Evolutionary conservation across 2,329 filamentous ascomycete species (phyloP).

Genomic region (Penicillium sp.): DNA sequence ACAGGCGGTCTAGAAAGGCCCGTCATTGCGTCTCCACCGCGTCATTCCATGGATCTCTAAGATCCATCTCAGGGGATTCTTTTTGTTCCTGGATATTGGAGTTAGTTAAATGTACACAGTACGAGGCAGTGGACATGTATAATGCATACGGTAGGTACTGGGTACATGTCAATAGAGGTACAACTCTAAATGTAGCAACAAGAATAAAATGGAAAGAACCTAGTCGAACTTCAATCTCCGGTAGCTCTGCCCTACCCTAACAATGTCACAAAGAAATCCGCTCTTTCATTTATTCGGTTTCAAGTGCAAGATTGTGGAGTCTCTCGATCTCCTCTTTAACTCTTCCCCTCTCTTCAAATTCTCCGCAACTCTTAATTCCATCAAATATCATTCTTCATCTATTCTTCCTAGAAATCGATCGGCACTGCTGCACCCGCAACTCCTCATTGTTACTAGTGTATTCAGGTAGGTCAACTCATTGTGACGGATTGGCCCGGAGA

Average conservation of each 20-base stretch:
- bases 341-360: neutral
- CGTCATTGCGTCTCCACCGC: slow-evolving; percentile 23
- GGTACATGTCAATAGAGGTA: neutral
- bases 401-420: neutral
- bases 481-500: slow-evolving; percentile 8
- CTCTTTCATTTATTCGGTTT: neutral
- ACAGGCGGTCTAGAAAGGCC: slow-evolving; percentile 24
- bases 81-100: slow-evolving; percentile 1
- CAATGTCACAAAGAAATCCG: slow-evolving; percentile 3
- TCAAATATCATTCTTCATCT: neutral
- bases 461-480: neutral
- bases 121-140: neutral
- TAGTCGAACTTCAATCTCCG: neutral
- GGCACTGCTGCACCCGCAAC: neutral
- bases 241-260: neutral
- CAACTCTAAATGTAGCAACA: neutral
- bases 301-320: neutral
- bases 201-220: neutral
- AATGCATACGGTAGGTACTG: neutral
- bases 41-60: slow-evolving; percentile 10
- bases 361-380: neutral
- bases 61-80: neutral
- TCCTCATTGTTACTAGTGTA: slow-evolving; percentile 1
- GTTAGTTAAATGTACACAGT: neutral
- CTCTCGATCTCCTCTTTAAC: neutral